A percentile compares a stretch with the other conserved stretches of the same genome.
Evolutionary conservation across 345 rosid genomes (phyloP).

Genomic region (Aquilaria sinensis): DNA sequence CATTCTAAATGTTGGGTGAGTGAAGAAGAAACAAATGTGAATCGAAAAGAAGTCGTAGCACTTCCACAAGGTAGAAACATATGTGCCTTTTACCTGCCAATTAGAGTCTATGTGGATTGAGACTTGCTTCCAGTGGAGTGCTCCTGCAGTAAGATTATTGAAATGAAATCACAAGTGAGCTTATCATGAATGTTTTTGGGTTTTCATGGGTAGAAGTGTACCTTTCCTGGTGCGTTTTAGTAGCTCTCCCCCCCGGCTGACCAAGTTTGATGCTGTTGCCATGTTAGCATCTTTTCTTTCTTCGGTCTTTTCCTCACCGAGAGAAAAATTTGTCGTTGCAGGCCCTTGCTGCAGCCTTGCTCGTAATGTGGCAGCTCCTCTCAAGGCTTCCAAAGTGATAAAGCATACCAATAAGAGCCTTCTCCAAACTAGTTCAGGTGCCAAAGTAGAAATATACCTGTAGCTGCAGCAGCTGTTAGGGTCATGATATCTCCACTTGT

Average conservation of each 20-base stretch:
- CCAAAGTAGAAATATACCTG: slow-evolving; percentile 38
- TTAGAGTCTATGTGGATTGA: slow-evolving; percentile 69
- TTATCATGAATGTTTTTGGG: too few species aligned
- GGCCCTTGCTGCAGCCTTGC: slow-evolving; percentile 65
- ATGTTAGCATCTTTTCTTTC: slow-evolving; percentile 38
- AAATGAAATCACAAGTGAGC: too few species aligned
- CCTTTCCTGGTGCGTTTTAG: slow-evolving; percentile 96
- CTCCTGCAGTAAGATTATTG: slow-evolving; percentile 38
- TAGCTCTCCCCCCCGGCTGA: slow-evolving; percentile 77
- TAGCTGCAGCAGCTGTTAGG: slow-evolving; percentile 93
- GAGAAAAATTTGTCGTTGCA: slow-evolving; percentile 32
- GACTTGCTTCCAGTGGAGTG: slow-evolving; percentile 87
- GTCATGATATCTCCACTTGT: slow-evolving; percentile 88
- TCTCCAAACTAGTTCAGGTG: too few species aligned
- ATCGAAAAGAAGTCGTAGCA: not conserved
- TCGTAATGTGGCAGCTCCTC: slow-evolving; percentile 71
- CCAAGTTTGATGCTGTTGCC: slow-evolving; percentile 54
- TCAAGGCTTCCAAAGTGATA: slow-evolving; percentile 39
- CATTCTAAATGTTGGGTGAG: not conserved
- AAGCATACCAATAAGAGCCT: not conserved
- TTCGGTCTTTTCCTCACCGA: slow-evolving; percentile 43
- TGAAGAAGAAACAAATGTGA: not conserved
- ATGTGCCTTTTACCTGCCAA: slow-evolving; percentile 56
- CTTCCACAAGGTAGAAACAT: too few species aligned
- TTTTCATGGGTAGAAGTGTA: slow-evolving; percentile 15